Conservation (phyloP, 1,284 basidiomycete genomes). For the Mrakiaceae sp. region DNA sequence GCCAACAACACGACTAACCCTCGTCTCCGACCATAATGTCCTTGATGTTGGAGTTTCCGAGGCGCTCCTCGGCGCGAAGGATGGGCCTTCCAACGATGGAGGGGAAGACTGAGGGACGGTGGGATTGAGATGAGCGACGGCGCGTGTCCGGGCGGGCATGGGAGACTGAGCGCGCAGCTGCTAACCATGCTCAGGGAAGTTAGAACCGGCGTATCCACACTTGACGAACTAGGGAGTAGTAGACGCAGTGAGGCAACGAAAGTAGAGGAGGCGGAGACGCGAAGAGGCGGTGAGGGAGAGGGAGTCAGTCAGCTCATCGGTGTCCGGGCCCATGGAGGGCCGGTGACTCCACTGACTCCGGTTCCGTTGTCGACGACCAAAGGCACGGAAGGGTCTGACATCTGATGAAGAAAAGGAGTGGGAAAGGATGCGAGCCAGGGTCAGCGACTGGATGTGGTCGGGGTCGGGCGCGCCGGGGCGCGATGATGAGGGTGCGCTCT, state of each 20-base stretch:
- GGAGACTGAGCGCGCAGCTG: background rate
- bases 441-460: background rate
- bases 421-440: background rate
- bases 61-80: conserved; percentile 90
- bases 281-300: background rate
- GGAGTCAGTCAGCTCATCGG: background rate
- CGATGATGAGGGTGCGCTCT: no score
- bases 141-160: background rate
- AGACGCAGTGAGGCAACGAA: background rate
- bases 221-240: conserved; percentile 69
- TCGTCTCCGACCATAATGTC: conserved; percentile 98
- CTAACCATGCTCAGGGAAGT: conserved; percentile 94
- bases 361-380: conserved; percentile 97
- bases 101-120: conserved; percentile 60
- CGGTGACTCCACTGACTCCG: conserved; percentile 52
- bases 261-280: conserved; percentile 13
- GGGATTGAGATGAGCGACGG: background rate
- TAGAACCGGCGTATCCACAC: conserved; percentile 93
- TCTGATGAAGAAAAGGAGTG: background rate
- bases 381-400: conserved; percentile 36
- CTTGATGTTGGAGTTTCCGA: conserved; percentile 69
- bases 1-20: background rate
- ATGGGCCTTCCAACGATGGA: conserved; percentile 95
- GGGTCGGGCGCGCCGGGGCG: no score
- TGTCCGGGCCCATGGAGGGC: conserved; percentile 9